A percentile compares a stretch with the other conserved stretches of the same genome.
phyloP scores from a whole-genome alignment of 2,329 filamentous ascomycete species.

The Colletotrichum plurivorum region DNA sequence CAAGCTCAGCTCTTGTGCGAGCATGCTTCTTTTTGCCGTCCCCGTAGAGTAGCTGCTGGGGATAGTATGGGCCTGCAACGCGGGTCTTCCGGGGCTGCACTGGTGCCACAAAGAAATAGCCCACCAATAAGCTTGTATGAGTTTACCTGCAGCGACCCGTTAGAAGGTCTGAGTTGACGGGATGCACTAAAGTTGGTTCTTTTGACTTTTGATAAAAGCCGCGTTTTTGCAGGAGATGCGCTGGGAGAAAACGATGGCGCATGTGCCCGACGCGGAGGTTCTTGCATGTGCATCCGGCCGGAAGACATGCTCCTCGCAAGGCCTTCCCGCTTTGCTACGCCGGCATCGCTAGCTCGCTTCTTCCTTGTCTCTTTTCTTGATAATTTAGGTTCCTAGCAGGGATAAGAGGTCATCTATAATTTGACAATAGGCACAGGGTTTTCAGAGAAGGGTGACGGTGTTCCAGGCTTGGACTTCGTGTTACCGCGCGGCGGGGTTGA shows the following conservation, averaged over 20 bases:
- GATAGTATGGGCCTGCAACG: no score
- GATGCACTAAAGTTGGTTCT: neutral
- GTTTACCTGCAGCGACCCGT: neutral
- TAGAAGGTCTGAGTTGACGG: neutral
- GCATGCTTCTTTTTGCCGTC: neutral
- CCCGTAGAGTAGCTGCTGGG: no score
- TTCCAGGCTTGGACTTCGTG: slow-evolving; percentile 22
- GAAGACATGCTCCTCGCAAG: slow-evolving; percentile 17
- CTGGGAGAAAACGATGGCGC: slow-evolving; percentile 20
- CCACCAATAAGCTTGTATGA: slow-evolving; percentile 30
- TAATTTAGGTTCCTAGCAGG: neutral
- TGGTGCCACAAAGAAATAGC: slow-evolving; percentile 4
- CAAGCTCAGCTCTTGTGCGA: neutral
- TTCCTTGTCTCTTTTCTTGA: neutral
- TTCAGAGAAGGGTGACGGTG: neutral
- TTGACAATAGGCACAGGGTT: neutral
- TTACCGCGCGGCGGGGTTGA: slow-evolving; percentile 5
- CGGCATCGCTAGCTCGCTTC: slow-evolving; percentile 11
- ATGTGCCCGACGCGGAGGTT: slow-evolving; percentile 13
- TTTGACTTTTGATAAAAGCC: no score
- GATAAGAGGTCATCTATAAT: slow-evolving; percentile 1
- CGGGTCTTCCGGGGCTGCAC: neutral
- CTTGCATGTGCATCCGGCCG: neutral
- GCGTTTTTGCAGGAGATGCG: neutral
- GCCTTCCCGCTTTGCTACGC: slow-evolving; percentile 17